These are phyloP conservation scores for Canariomyces notabilis DNA, from an alignment of 2,329 filamentous ascomycete species.

Conservation along the genomic window DNA sequence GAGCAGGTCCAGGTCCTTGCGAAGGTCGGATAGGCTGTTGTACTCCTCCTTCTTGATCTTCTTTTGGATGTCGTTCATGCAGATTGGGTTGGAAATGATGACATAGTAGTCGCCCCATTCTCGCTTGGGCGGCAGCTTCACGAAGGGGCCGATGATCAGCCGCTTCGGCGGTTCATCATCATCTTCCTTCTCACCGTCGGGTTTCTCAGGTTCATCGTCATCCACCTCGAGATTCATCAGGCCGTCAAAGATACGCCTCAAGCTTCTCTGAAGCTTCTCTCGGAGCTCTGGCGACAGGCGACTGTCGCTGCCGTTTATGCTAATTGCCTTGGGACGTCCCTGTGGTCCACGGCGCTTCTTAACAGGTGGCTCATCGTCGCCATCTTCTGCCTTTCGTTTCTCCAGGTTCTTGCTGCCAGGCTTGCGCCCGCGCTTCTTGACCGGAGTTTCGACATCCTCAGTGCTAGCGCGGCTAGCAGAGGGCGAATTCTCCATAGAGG, in stretches of 20 bases:
- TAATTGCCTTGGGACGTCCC: conserved; percentile 59
- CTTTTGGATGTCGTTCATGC: conserved; percentile 90
- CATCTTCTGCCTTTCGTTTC: conserved; percentile 83
- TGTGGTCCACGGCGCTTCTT: conserved; percentile 74
- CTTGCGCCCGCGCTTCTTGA: conserved; percentile 83
- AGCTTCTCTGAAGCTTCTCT: conserved; percentile 69
- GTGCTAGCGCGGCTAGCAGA: conserved; percentile 75
- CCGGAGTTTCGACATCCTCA: conserved; percentile 68
- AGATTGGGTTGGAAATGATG: conserved; percentile 87
- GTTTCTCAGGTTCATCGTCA: conserved; percentile 52
- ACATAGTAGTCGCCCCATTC: conserved; percentile 94
- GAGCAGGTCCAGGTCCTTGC: conserved; percentile 75
- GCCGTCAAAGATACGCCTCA: conserved; percentile 71
- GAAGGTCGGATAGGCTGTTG: conserved; percentile 71
- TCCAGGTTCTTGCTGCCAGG: conserved; percentile 62
- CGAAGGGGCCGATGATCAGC: conserved; percentile 87
- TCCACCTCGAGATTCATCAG: conserved; percentile 83
- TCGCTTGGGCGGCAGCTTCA: conserved; percentile 82
- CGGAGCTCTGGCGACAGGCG: conserved; percentile 66
- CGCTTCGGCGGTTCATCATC: conserved; percentile 60
- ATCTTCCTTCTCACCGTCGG: conserved; percentile 42
- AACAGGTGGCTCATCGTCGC: conserved; percentile 69
- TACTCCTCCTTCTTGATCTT: conserved; percentile 98
- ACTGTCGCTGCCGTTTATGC: conserved; percentile 40
- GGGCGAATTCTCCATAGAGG: conserved; percentile 63